These are phyloP conservation scores for Penicillium turbatum DNA, from an alignment of 495 filamentous ascomycete species.

Conservation along the genomic window DNA sequence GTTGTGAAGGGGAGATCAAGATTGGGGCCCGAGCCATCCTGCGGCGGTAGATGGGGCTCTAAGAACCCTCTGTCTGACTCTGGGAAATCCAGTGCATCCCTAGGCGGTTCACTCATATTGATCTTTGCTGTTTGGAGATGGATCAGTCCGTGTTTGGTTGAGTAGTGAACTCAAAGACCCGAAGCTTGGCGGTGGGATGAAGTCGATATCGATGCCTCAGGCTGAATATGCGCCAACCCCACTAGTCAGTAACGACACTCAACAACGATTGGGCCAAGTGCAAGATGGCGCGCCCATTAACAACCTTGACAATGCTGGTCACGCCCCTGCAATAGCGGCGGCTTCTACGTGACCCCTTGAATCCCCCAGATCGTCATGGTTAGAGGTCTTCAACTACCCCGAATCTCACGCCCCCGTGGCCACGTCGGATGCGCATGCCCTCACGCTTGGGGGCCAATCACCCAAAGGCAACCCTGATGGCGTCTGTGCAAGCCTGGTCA, in stretches of 20 bases:
- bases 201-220: constrained; percentile 4
- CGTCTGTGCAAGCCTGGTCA: neutral
- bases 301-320: neutral
- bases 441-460: neutral
- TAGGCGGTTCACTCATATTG: constrained; percentile 12
- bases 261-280: neutral
- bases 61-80: constrained; percentile 36
- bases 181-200: neutral
- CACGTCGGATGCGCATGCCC: neutral
- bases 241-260: neutral
- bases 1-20: constrained; percentile 53
- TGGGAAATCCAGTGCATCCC: constrained; percentile 39
- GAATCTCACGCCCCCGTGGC: neutral
- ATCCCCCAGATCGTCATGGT: neutral
- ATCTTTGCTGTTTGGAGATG: neutral
- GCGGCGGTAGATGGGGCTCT: constrained; percentile 41
- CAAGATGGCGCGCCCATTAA: neutral
- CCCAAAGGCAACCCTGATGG: neutral
- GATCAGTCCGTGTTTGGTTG: neutral
- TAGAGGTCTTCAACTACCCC: neutral
- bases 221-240: neutral
- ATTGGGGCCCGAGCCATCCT: constrained; percentile 12
- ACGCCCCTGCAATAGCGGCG: neutral
- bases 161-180: neutral
- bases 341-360: constrained; percentile 4